These are phyloP conservation scores for Urochloa ruziziensis DNA, from an alignment of 176 grass and related monocot genomes.

Conservation along the genomic window DNA sequence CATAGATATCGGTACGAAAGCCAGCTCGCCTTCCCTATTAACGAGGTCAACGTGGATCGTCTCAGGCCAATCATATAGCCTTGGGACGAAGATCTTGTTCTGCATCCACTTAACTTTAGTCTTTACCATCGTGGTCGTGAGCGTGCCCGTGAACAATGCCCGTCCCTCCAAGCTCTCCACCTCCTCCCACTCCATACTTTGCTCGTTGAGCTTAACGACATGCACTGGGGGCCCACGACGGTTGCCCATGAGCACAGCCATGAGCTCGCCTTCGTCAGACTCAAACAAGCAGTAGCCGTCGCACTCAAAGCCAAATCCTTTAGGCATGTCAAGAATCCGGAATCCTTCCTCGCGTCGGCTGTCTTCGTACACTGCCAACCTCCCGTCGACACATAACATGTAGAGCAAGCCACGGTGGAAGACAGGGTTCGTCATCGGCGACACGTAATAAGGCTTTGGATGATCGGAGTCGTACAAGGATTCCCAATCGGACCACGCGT, in stretches of 20 bases:
- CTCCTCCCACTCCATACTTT: conserved; percentile 3
- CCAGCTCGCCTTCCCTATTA: background rate
- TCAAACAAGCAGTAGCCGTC: background rate
- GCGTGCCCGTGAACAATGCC: background rate
- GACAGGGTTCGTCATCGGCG: background rate
- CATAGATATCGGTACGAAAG: background rate
- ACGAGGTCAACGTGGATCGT: background rate
- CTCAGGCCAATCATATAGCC: background rate
- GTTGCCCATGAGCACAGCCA: background rate
- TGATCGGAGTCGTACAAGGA: too few species aligned
- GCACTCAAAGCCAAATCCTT: background rate
- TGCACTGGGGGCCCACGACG: background rate
- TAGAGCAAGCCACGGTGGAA: background rate
- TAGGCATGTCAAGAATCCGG: background rate
- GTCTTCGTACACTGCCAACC: conserved; percentile 1
- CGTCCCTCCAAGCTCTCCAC: background rate
- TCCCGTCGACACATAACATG: background rate
- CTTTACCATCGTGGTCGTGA: background rate
- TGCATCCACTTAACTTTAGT: background rate
- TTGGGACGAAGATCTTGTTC: background rate
- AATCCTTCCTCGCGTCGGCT: background rate
- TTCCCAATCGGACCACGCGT: too few species aligned
- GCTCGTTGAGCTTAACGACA: background rate
- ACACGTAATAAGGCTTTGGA: too few species aligned
- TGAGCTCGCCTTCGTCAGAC: background rate